Evolutionary conservation across 2,329 filamentous ascomycete genomes (phyloP), one percentile per base, ranked within the genome.

Genomic region (Sclerotiophoma versabilis): DNA sequence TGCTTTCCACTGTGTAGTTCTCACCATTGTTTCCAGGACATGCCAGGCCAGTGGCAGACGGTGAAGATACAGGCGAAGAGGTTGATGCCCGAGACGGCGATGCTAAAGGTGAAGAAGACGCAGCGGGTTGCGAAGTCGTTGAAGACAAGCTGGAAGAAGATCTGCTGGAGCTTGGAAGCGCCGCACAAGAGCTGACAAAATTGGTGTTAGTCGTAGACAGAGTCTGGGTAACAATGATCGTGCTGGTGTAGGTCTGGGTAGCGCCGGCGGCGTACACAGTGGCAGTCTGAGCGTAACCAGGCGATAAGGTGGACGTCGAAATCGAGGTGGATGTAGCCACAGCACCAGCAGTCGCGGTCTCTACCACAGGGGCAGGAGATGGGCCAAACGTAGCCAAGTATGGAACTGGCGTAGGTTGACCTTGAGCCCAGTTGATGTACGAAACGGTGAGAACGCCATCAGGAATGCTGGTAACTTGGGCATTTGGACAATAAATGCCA

Each of bases 401-500:
- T 9, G 43, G 34, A n/a, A 47, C 32, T 14, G 49, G 49, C 14
- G 49, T 53, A 29, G 49, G 49, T 19, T 42, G 34, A 20, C 17
- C 27, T 10, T 23, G 19, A 12, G 1, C 1, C 42, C 14, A 42
- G 36, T 36, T 47, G 20, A 33, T 46, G 42, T 53, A 53, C 2
- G 49, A 46, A n/a, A 53, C 29, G 7, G 49, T 53, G 15, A 53
- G 42, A 9, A 34, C 34, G 19, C 49, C 49, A 5, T 53, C 17
- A 6, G 49, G 49, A 39, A 53, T 53, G 17, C 17, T 27, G 17
- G 49, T 53, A 14, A 53, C 49, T 6, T 36, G 15, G 1, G 32
- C 49, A 9, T 27, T 15, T 15, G 34, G 25, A 20, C 49, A 53
- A 9, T 26, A 53, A 10, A 53, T 42, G 15, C 49, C 49, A 9